Base-by-base conservation (phyloP, 1,284 basidiomycete genomes). In the Ceratobasidium sp. region DNA sequence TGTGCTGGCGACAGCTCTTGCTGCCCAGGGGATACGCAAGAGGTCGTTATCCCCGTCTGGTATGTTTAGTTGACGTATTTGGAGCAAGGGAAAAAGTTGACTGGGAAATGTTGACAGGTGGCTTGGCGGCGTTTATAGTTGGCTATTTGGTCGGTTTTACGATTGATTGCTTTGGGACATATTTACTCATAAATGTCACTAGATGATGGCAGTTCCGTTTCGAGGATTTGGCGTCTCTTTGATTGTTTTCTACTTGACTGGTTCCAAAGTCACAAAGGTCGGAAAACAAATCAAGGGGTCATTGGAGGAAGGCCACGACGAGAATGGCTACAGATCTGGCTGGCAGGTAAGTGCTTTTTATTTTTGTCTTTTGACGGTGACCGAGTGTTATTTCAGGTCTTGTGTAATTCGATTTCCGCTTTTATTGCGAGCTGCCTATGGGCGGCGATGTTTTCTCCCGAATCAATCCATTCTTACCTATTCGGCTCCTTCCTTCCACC, bases 231-330 rank as follows among this genome's bases (percentile, higher is more conserved):
- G 94, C 12, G 85, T 91, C 6, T 88, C 91, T 0, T 88, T 97
- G 81, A 90, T 97, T 77, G 90, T 90, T 0, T 96, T 98, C 86
- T 97, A 97, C 84, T 87, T 97, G 23, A 82, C 92, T 0, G 96
- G 93, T 0, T 95, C 94, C 70, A 88, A 91, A 69, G 96, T 95
- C 0, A 98, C 97, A 5, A 97, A 96, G 89, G 92, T 92, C 79
- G 91, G 94, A 28, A 92, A 91, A 82, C 84, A 87, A 66, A 86
- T 86, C 71, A 99, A 98, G 84, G 90, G 90, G 1, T 86, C 86
- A 78, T 88, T 97, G 39, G 97, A 99, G 84, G 94, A 94, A 67
- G 94, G 91, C 0, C 91, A 93, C 81, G 89, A 93, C 61, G 90
- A 90, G 64, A 88, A 86, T 0, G 88, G 88, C 0, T 92, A 96